Evolutionary conservation across 306 rosid genomes (phyloP).

Genomic region (Dalbergia oliveri): DNA sequence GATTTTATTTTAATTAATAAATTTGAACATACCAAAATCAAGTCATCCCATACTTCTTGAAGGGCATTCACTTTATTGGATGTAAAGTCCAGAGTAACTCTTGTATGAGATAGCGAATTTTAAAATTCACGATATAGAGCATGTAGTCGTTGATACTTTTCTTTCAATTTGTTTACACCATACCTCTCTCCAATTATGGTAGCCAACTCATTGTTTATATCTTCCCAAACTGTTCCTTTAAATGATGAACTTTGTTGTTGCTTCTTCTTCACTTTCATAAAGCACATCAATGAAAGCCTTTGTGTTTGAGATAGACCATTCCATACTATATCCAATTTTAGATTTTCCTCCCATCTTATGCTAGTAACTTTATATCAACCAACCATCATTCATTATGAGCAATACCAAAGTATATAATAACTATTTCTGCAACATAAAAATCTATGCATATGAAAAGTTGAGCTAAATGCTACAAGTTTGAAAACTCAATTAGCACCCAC

Average conservation of each 20-base stretch:
- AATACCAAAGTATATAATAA: too few relatives aligned
- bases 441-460: too few relatives aligned
- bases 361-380: too few relatives aligned
- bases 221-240: background rate
- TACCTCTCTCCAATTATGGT: background rate
- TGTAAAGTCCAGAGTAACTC: background rate
- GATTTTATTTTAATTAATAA: background rate
- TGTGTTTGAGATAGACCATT: too few relatives aligned
- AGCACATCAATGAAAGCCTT: background rate
- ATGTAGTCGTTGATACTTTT: background rate
- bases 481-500: too few relatives aligned
- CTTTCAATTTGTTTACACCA: background rate
- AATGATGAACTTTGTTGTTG: background rate
- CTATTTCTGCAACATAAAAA: too few relatives aligned
- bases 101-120: background rate
- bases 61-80: background rate
- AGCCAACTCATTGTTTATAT: background rate
- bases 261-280: background rate
- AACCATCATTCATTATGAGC: too few relatives aligned
- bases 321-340: too few relatives aligned
- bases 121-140: background rate
- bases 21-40: background rate
- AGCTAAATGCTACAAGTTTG: too few relatives aligned
- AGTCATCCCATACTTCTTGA: background rate
- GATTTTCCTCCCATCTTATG: too few relatives aligned